Percentiles rank a stretch among this genome's conserved stretches.
Evolutionary conservation across 1,139 yeast genomes (phyloP).

Genomic region (Yamadazyma epiphylla): DNA sequence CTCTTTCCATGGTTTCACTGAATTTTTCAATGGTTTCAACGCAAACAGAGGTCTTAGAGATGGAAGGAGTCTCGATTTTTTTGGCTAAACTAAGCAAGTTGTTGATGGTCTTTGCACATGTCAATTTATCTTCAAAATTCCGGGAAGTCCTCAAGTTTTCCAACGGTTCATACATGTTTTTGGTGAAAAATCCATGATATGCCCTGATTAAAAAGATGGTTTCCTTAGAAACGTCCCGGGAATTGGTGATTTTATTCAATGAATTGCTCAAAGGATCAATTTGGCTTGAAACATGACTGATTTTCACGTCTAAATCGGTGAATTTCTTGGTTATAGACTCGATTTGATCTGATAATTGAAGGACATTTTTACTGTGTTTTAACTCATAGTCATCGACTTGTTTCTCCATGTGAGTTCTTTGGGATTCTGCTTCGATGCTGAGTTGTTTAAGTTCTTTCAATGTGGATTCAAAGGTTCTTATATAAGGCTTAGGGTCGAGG

Average conservation of each 20-base stretch:
- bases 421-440: conserved; percentile 48
- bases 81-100: conserved; percentile 62
- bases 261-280: conserved; percentile 76
- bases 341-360: conserved; percentile 51
- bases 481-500: conserved; percentile 91
- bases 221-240: conserved; percentile 70
- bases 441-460: conserved; percentile 64
- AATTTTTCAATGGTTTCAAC: conserved; percentile 61
- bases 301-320: conserved; percentile 54
- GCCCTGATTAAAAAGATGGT: conserved; percentile 74
- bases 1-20: conserved; percentile 73
- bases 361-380: conserved; percentile 64
- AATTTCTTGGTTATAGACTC: conserved; percentile 44
- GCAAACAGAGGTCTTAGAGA: conserved; percentile 47
- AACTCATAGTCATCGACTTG: conserved; percentile 63
- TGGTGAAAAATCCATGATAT: conserved; percentile 68
- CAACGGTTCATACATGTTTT: conserved; percentile 61
- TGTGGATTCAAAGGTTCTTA: conserved; percentile 87
- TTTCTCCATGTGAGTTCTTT: conserved; percentile 46
- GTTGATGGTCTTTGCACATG: conserved; percentile 67
- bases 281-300: conserved; percentile 55
- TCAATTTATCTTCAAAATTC: conserved; percentile 48
- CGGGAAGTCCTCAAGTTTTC: conserved; percentile 44
- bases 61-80: conserved; percentile 52
- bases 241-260: conserved; percentile 69